Evolutionary conservation across 768 basidiomycete species (phyloP).

Genomic region (Rhizopogon rudus): DNA sequence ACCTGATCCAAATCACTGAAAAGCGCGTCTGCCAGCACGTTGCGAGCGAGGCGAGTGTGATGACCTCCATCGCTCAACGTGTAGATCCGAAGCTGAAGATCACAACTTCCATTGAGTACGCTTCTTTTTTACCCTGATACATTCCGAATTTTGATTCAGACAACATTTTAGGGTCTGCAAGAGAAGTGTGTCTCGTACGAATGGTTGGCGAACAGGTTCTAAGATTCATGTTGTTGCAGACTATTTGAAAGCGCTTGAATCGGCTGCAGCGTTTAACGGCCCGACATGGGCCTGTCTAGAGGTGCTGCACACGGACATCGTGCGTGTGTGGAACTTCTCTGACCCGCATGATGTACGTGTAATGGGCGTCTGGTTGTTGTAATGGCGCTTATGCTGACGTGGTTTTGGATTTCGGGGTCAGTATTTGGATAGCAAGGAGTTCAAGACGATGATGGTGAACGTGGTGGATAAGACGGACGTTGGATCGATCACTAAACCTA

Average conservation of each 20-base stretch:
- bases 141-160: neutral
- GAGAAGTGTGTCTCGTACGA: neutral
- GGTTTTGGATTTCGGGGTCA: neutral
- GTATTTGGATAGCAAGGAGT: neutral
- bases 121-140: too few species aligned
- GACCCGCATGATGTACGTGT: neutral
- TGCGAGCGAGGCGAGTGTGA: neutral
- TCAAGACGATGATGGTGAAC: neutral
- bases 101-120: neutral
- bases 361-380: too few species aligned
- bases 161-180: neutral
- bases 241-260: slow-evolving; percentile 14
- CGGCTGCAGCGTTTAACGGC: slow-evolving; percentile 8
- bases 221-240: slow-evolving; percentile 1
- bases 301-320: slow-evolving; percentile 12
- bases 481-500: neutral
- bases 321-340: slow-evolving; percentile 13
- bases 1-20: neutral
- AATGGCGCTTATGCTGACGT: neutral
- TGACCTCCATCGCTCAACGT: slow-evolving; percentile 1
- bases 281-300: slow-evolving; percentile 4
- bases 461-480: neutral
- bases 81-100: neutral
- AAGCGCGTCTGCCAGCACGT: neutral
- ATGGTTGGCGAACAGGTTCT: neutral